A percentile compares a stretch with the other conserved stretches of the same genome.
phyloP scores from a whole-genome alignment of 1,139 yeast species.

The Scheffersomyces quercinus region DNA sequence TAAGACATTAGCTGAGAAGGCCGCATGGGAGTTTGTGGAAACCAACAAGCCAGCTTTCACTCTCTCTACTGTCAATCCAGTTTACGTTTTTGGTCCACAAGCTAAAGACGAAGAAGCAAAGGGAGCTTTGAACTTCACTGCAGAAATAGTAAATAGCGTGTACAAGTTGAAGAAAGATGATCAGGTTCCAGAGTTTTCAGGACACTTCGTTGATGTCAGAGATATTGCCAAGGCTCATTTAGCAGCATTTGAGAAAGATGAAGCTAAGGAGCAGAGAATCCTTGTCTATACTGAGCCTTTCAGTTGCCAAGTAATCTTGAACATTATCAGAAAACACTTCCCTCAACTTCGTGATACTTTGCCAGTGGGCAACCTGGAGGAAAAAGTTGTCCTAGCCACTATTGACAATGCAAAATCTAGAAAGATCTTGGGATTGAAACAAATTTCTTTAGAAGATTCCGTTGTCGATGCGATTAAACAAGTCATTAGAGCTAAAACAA shows the following conservation, averaged over 20 bases:
- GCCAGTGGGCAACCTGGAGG: constrained; percentile 31
- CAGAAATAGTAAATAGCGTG: constrained; percentile 5
- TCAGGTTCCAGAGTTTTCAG: constrained; percentile 5
- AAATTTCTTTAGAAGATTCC: constrained; percentile 34
- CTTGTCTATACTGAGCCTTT: constrained; percentile 9
- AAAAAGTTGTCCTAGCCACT: constrained; percentile 11
- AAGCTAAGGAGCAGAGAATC: constrained; percentile 15
- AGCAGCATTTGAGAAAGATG: constrained; percentile 11
- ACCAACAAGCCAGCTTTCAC: constrained; percentile 12
- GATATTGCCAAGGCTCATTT: constrained; percentile 19
- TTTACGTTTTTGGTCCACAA: constrained; percentile 25
- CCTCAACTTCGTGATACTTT: constrained; percentile 18
- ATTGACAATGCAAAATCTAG: constrained; percentile 26
- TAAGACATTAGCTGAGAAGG: constrained; percentile 23
- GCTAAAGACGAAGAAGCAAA: constrained; percentile 16
- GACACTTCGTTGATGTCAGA: constrained; percentile 16
- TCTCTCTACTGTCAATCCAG: constrained; percentile 19
- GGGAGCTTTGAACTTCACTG: constrained; percentile 12
- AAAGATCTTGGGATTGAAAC: constrained; percentile 35
- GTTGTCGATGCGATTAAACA: constrained; percentile 48
- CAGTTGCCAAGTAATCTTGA: constrained; percentile 9
- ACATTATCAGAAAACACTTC: constrained; percentile 10
- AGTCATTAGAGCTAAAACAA: constrained; percentile 5
- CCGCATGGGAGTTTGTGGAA: constrained; percentile 36
- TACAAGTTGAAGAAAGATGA: constrained; percentile 2